These are phyloP conservation scores for Umbelopsis ramanniana DNA, from an alignment of 192 early-diverging fungal genomes.

Conservation along the genomic window DNA sequence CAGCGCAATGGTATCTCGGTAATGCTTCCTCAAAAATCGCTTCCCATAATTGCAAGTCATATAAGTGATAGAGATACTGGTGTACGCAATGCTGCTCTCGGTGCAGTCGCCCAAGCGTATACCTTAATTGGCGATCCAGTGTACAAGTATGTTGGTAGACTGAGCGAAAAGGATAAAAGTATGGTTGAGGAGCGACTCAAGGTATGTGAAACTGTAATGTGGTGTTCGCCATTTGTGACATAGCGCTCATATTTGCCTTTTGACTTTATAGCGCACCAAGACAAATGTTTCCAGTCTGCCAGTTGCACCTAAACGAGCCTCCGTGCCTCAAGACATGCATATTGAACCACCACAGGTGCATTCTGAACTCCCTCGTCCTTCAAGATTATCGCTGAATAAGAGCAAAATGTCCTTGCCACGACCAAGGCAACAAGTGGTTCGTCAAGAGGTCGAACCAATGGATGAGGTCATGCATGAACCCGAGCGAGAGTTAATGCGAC, in stretches of 20 bases:
- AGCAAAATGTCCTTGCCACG: constrained; percentile 35
- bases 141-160: constrained; percentile 69
- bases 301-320: not conserved
- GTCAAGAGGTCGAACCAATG: constrained; percentile 41
- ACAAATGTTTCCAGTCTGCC: constrained; percentile 1
- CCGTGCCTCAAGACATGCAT: not conserved
- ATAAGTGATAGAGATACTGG: constrained; percentile 82
- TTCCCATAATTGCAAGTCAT: constrained; percentile 74
- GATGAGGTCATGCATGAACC: constrained; percentile 39
- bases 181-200: constrained; percentile 83
- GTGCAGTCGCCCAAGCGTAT: constrained; percentile 74
- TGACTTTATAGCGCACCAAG: constrained; percentile 11
- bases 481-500: not conserved
- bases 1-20: constrained; percentile 71
- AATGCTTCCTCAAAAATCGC: constrained; percentile 66
- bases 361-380: constrained; percentile 43
- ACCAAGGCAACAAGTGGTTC: constrained; percentile 26
- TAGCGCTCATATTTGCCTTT: not conserved
- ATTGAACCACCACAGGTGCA: constrained; percentile 22
- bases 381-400: constrained; percentile 42
- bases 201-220: constrained; percentile 3
- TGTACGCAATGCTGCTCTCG: constrained; percentile 80
- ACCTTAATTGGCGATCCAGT: constrained; percentile 75
- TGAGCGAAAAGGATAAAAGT: constrained; percentile 82
- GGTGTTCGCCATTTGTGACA: not conserved